Evolutionary conservation across 768 basidiomycete genomes (phyloP), one percentile per base, ranked within the genome.

Genomic region (Neoboletus brunneissimus): DNA sequence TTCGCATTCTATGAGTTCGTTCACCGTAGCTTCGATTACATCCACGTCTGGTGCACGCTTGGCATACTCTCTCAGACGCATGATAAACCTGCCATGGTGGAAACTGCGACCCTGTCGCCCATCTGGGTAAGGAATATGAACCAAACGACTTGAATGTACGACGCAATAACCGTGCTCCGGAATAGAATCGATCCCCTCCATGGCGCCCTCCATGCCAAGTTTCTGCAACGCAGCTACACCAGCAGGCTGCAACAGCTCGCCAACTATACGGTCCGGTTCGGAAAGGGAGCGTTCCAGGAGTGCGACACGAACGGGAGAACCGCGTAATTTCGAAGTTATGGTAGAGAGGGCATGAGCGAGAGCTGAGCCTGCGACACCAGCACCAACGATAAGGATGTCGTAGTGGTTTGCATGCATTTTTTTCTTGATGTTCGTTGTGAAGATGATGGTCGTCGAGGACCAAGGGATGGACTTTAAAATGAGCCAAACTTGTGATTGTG

Each of bases 241-340:
- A 1, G 88, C 94, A 2, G 97, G 97, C 67, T 99, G 97, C 23
- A 99, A 77, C 1, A 98, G 84, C 71, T 99, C 97, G 25, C 97
- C 97, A 34, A 98, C 97, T 62, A 99, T 98, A 18, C 97, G 83
- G 78, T 98, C 94, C 0, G 97, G 97, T 69, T 93, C 89, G 0
- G 88, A 80, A 4, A 98, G 80, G 15, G 95, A 96, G 12, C 96
- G 86, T 72, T 99, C 97, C 53, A 99, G 77, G 0, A 98, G 75
- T 18, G 88, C 88, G 61, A 98, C 86, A 22, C 85, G 82, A 20
- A 94, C 81, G 15, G 88, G 88, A 51, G 75, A 75, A 20, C 71
- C 48, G 41, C 83, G 77, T 40, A 68, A 58, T 50, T 70, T 62
- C 3, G 71, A 66, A 3, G 80, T 76, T 11, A 81, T 65, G 1